Evolutionary conservation across 2,329 filamentous ascomycete genomes (phyloP).

Genomic region (Pseudogymnoascus sp.): DNA sequence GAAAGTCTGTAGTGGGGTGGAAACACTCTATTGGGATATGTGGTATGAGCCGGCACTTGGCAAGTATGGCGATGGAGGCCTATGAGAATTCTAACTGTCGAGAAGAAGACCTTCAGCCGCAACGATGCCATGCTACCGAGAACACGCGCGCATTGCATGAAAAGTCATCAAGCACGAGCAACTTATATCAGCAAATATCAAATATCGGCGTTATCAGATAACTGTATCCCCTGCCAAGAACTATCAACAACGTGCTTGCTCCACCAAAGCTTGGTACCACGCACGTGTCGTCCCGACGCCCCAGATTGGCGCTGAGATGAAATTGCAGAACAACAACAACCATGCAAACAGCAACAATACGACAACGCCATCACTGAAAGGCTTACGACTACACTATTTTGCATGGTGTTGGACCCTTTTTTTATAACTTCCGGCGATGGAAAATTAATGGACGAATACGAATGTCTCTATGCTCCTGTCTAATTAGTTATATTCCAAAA

Average conservation of each 20-base stretch:
- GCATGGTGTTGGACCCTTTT: not conserved
- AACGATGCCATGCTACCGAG: too few species aligned
- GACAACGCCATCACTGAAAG: not conserved
- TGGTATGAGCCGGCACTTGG: too few species aligned
- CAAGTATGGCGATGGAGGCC: too few species aligned
- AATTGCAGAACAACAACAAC: not conserved
- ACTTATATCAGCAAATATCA: not conserved
- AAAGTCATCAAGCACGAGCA: not conserved
- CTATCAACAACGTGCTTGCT: not conserved
- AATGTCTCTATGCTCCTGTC: not conserved
- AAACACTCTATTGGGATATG: too few species aligned
- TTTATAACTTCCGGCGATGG: not conserved
- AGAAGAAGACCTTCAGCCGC: too few species aligned
- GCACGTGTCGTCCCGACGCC: not conserved
- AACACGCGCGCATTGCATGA: too few species aligned
- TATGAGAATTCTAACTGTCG: too few species aligned
- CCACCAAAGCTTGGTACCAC: not conserved
- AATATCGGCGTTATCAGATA: not conserved
- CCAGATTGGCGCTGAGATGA: constrained; percentile 1
- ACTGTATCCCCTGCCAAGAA: not conserved
- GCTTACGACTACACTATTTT: not conserved
- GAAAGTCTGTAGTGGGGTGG: too few species aligned
- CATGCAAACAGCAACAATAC: not conserved
- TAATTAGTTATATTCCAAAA: not conserved
- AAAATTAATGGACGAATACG: not conserved